Percentiles rank a stretch among this genome's conserved stretches.
These are phyloP conservation scores for Gossypium sturtianum DNA, from an alignment of 345 rosid species.

Conservation along the genomic window DNA sequence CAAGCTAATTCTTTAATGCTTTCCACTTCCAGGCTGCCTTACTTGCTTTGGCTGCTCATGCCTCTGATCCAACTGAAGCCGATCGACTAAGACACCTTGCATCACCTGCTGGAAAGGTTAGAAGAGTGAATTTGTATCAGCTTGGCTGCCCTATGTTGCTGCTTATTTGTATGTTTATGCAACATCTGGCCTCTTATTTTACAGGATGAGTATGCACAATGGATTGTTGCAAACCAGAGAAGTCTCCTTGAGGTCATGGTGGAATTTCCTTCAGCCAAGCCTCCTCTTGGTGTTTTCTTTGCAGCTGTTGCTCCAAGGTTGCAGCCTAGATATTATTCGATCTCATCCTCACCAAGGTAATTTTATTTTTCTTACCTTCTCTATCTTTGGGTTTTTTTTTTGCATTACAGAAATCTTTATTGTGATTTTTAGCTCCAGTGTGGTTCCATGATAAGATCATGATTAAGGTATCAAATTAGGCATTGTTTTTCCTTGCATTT, in stretches of 20 bases:
- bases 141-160: background rate
- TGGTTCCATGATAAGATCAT: background rate
- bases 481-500: background rate
- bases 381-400: background rate
- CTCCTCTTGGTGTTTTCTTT: conserved; percentile 97
- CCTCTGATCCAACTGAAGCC: conserved; percentile 82
- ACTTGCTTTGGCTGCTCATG: conserved; percentile 91
- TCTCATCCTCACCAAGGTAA: conserved; percentile 95
- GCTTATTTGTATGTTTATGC: background rate
- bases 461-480: background rate
- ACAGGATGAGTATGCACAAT: conserved; percentile 92
- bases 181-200: conserved; percentile 4
- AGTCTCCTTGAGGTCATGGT: conserved; percentile 98
- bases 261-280: conserved; percentile 85
- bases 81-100: conserved; percentile 75
- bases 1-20: background rate
- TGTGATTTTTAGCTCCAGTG: background rate
- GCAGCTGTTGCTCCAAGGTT: conserved; percentile 90
- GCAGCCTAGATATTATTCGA: conserved; percentile 96
- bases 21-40: conserved; percentile 60
- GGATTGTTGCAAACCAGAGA: conserved; percentile 80
- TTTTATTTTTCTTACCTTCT: conserved; percentile 1
- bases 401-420: background rate
- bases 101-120: conserved; percentile 92
- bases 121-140: background rate